Base-by-base conservation (phyloP, 345 rosid genomes). In the Hevea brasiliensis region DNA sequence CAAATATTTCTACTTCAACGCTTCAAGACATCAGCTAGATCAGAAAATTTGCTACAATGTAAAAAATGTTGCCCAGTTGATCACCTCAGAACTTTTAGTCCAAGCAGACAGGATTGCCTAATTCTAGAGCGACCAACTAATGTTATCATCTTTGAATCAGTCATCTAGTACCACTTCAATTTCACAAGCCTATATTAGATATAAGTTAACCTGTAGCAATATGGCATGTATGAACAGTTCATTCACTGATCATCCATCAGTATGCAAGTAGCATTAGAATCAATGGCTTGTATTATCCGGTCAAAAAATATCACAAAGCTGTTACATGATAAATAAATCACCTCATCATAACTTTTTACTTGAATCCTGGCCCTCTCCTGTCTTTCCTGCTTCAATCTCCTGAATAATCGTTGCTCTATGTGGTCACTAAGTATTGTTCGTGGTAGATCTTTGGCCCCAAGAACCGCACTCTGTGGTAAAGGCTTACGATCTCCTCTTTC, bases 401-500 rank as follows among this genome's bases (percentile, higher is more conserved):
- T 85, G 81, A 83, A 86, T 65, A 96, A 76, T 47, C 99, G 84
- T 80, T 90, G 92, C 81, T 96, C 99, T 85, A 96, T 90, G 73
- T 91, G 98, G 74, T 96, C 99, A 74, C 99, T 96, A 11, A 96
- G 97, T 63, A 90, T 85, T 21, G 98, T 96, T 79, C 85, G 87
- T 32, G 99, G 99, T 74, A 96, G 79, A 87, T 96, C 97, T 82
- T 93, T 96, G 42, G 98, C 99, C 77, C 99, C 99, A 74, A 93
- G 92, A 69, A 93, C 96, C 78, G 97, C 97, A 88, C 94, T 96
- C 77, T 92, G 99, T 15, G 89, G 91, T 84, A 96, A 85, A 71
- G 99, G 98, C 82, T 82, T 84, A 69, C 99, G 91, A 83, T 93
- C 94, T 72, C 93, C 97, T 77, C 85, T 87, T 81, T 91, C 96